A percentile compares a stretch with the other conserved stretches of the same genome.
These are phyloP conservation scores for Arctium lappa DNA, from an alignment of 129 eudicot species.

Conservation along the genomic window DNA sequence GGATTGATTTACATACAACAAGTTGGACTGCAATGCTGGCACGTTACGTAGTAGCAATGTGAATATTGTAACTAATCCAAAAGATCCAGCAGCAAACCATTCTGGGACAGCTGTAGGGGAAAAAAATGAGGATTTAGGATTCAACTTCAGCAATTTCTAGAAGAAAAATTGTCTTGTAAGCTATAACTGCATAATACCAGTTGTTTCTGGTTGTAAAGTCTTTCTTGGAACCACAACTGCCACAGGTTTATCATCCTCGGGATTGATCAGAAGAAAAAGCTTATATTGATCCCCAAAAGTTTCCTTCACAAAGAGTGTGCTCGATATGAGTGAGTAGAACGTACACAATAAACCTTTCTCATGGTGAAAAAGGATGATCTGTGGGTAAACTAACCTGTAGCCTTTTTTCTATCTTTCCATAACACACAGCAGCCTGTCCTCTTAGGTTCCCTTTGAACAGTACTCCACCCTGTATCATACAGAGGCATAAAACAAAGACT, in stretches of 20 bases:
- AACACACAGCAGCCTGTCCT: conserved; percentile 74
- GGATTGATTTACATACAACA: conserved; percentile 51
- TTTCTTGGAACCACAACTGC: conserved; percentile 95
- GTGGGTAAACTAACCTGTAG: conserved; percentile 53
- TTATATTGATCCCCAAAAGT: conserved; percentile 86
- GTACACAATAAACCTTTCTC: neutral
- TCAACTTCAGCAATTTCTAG: neutral
- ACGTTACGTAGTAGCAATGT: conserved; percentile 91
- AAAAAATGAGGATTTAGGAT: neutral
- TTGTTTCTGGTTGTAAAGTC: conserved; percentile 92
- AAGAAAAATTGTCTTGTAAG: neutral
- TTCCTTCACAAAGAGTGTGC: conserved; percentile 52
- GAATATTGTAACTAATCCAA: conserved; percentile 86
- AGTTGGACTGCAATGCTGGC: conserved; percentile 82
- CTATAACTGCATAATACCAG: conserved; percentile 45
- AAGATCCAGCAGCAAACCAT: conserved; percentile 98
- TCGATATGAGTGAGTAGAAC: conserved; percentile 10
- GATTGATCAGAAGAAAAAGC: conserved; percentile 78
- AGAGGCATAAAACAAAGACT: neutral
- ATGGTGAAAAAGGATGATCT: neutral
- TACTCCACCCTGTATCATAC: conserved; percentile 72
- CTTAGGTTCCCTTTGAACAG: conserved; percentile 90
- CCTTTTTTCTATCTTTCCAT: conserved; percentile 73
- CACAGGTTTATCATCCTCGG: conserved; percentile 98
- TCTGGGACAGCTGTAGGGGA: conserved; percentile 80